Base-by-base conservation (phyloP, 2,329 filamentous ascomycete genomes). In the Colletotrichum aenigma region DNA sequence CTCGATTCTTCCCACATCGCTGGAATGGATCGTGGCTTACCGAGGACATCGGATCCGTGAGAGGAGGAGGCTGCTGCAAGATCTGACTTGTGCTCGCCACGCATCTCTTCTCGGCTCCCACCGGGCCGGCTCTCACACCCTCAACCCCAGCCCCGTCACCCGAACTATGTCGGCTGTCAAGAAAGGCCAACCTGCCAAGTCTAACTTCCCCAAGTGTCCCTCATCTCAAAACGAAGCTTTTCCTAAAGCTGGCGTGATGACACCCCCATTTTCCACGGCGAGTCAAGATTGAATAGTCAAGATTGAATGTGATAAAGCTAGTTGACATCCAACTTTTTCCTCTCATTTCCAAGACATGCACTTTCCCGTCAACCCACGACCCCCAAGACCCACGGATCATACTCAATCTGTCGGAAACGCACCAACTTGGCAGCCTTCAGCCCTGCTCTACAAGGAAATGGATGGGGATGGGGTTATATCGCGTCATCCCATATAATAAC, bases 181-280 rank as follows among this genome's bases (percentile, higher is more conserved):
- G 13, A 21, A 52, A 60, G 52, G 32, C 30, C 52, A 34, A 24
- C 52, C 66, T 68, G 66, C 66, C 66, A 68, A 68, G 66, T 68
- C 66, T 43, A 68, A 43, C 24, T 38, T 36, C 7, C 24, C 24
- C 66, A 10, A 48, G 16, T 15, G 52, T 30, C 21, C n/a, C 18
- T 66, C 26, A 52, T n/a, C 30, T 12, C 12, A 34, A 56, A 38
- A 55, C 24, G 66, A 68, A 60, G 55, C 21, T 30, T 68, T 68
- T 32, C 24, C 52, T 21, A 43, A 66, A 38, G 36, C 18, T n/a
- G 18, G 7, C n/a, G 28, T 36, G 15, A 58, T 13, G n/a, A 24
- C 43, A 21, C 43, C 43, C 10, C 8, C 43, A 52, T 13, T 48
- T 48, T 13, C n/a, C n/a, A 52, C 43, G n/a, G n/a, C 43, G 43